phyloP scores from a whole-genome alignment of 169 alveolate species.

The Plasmodium vinckei region DNA sequence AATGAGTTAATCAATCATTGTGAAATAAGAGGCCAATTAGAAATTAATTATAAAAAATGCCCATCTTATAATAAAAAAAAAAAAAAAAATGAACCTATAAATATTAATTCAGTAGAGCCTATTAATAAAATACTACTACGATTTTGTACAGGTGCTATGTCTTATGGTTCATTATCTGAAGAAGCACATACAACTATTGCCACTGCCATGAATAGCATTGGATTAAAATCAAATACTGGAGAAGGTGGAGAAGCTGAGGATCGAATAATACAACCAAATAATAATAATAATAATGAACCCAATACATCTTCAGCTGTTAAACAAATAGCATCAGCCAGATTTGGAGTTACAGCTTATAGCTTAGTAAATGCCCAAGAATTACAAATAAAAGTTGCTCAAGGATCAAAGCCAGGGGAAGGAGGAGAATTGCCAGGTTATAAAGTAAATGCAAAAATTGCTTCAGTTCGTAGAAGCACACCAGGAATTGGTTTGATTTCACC shows the following conservation, averaged over 20 bases:
- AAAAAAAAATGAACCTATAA: slow-evolving; percentile 81
- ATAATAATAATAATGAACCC: slow-evolving; percentile 11
- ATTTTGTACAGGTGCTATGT: slow-evolving; percentile 84
- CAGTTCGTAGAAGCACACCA: slow-evolving; percentile 84
- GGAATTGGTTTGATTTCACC: slow-evolving; percentile 88
- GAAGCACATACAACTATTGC: slow-evolving; percentile 86
- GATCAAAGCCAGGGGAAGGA: slow-evolving; percentile 91
- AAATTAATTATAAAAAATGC: slow-evolving; percentile 78
- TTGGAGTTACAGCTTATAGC: slow-evolving; percentile 85
- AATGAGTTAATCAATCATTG: slow-evolving; percentile 80
- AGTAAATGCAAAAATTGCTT: slow-evolving; percentile 86
- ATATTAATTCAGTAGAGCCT: slow-evolving; percentile 78
- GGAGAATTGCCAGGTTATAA: slow-evolving; percentile 91
- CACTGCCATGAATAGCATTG: slow-evolving; percentile 83
- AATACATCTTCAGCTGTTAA: slow-evolving; percentile 82
- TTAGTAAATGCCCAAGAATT: slow-evolving; percentile 85
- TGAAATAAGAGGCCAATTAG: slow-evolving; percentile 84
- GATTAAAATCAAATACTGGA: slow-evolving; percentile 85
- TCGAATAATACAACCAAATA: slow-evolving; percentile 32
- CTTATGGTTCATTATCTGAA: slow-evolving; percentile 80
- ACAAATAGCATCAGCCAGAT: slow-evolving; percentile 87
- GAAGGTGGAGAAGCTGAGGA: slow-evolving; percentile 89
- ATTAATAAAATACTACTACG: slow-evolving; percentile 67
- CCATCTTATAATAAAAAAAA: slow-evolving; percentile 77
- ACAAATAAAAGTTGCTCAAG: slow-evolving; percentile 87